phyloP scores from a whole-genome alignment of 345 rosid species.

The Acer saccharum region DNA sequence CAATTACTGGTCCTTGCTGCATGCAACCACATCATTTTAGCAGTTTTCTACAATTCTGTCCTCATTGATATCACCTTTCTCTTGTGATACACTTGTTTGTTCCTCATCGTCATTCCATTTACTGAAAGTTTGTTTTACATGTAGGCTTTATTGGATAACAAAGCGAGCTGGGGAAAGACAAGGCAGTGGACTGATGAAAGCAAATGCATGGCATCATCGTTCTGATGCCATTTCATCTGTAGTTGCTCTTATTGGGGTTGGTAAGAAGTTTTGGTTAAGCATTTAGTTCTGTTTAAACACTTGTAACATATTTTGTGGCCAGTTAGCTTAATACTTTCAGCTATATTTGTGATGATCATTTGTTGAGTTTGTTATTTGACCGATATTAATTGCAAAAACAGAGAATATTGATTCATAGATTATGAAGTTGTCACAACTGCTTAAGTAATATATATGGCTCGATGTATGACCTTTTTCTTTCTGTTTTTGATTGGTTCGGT shows the following conservation, averaged over 20 bases:
- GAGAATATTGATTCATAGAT: not conserved
- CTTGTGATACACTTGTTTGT: not conserved
- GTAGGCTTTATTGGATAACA: slow-evolving; percentile 89
- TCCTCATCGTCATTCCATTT: not conserved
- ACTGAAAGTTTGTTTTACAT: not conserved
- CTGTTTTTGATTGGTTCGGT: not conserved
- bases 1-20: not conserved
- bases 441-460: not conserved
- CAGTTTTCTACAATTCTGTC: not conserved
- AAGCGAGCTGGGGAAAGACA: slow-evolving; percentile 85
- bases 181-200: slow-evolving; percentile 95
- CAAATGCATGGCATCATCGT: slow-evolving; percentile 99
- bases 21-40: not conserved
- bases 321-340: slow-evolving; percentile 3
- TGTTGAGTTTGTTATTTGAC: not conserved
- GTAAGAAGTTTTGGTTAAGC: slow-evolving; percentile 39
- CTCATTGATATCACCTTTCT: not conserved
- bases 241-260: slow-evolving; percentile 89
- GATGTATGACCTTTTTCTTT: not conserved
- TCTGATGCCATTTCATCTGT: slow-evolving; percentile 92
- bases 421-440: not conserved
- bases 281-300: not conserved
- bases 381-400: not conserved
- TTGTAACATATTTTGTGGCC: not conserved
- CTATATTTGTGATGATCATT: not conserved